phyloP scores from a whole-genome alignment of 192 early-diverging fungal species.

The Chytriomyces sp. region DNA sequence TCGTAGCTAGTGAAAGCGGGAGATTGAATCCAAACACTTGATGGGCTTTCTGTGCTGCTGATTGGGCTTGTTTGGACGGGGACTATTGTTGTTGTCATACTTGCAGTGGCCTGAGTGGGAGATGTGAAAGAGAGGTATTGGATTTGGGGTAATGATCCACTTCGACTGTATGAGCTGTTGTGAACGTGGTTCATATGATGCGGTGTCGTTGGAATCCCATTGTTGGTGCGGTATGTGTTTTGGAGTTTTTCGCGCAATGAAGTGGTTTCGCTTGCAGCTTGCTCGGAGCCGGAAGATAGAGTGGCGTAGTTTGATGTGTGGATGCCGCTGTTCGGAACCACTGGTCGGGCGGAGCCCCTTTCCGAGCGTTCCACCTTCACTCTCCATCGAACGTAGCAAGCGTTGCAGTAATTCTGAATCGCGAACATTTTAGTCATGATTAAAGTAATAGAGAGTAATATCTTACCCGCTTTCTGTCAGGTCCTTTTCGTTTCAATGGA shows the following conservation, averaged over 20 bases:
- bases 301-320: no score
- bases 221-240: no score
- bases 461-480: constrained; percentile 38
- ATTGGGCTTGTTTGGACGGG: neutral
- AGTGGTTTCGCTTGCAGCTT: no score
- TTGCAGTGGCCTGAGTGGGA: neutral
- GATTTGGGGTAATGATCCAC: no score
- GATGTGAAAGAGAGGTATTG: no score
- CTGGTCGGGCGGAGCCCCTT: constrained; percentile 33
- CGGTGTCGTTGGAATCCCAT: neutral
- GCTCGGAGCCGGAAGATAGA: no score
- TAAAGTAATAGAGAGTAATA: neutral
- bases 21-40: neutral
- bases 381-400: constrained; percentile 37
- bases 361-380: constrained; percentile 40
- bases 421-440: neutral
- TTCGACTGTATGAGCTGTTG: no score
- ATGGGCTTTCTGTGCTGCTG: neutral
- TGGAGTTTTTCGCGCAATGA: no score
- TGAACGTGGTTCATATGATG: no score
- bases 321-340: constrained; percentile 10
- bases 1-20: neutral
- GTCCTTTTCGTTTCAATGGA: constrained; percentile 34
- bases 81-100: neutral
- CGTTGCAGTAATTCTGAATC: constrained; percentile 37